Evolutionary conservation across 352 stramenopile genomes (phyloP), one percentile per base, ranked within the genome.

Genomic region (Pythium rhizo-oryzae): DNA sequence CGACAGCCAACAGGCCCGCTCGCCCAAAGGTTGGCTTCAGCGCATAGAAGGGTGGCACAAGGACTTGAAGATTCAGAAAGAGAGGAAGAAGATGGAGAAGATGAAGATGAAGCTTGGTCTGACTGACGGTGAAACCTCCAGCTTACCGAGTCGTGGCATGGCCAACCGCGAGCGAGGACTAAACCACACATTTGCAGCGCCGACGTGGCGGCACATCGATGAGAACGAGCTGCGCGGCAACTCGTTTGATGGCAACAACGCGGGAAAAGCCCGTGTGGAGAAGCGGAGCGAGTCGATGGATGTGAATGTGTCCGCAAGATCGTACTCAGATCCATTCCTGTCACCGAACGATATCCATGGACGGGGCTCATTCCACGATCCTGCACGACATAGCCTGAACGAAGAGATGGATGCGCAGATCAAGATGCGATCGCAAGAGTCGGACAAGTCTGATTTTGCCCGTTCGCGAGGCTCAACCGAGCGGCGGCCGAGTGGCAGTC

Each of bases 41-140:
- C 82, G 85, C 8, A 80, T 94, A 23, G 86, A 93, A 44, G 83
- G 86, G 52, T 94, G 86, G 86, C 84, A 92, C 62, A 91, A 92
- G 55, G 84, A 91, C 52, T 74, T 88, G 39, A 92, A 91, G 69
- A 78, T 69, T 1, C 83, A 92, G 62, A 94, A 93, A 33, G 85
- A 93, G 50, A 89, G 81, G 66, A 92, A 85, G 58, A 90, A 90
- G 56, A 82, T 80, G 1, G 84, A 92, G 60, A 93, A 92, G 65
- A 67, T 77, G 18, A 79, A 80, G 52, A 63, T 79, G 50, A 87
- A 87, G 54, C 75, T 75, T 8, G 74, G 76, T 18, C 80, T 82
- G 47, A 30, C 49, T 6, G 65, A 71, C 5, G 16, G 18, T 12
- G 57, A 67, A 52, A 30, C 54, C 2, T 52, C 24, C 8, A 74